A percentile compares a stretch with the other conserved stretches of the same genome.
These are phyloP conservation scores for Hyphodiscus hymeniophilus DNA, from an alignment of 495 filamentous ascomycete species.

Conservation along the genomic window DNA sequence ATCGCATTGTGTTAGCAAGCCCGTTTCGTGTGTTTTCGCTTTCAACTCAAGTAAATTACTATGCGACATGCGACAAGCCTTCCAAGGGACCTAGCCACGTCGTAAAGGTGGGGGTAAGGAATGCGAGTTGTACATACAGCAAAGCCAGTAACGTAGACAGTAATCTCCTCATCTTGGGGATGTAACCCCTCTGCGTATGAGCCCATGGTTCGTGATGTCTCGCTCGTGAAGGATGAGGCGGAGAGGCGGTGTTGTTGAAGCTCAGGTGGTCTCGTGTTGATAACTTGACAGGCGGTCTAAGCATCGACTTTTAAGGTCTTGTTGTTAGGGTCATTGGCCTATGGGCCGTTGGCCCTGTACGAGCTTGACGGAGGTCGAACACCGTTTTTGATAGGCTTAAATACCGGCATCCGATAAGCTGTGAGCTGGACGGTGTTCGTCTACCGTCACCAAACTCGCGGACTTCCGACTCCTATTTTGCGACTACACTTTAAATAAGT, in stretches of 20 bases:
- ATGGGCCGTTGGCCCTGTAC: too few species aligned
- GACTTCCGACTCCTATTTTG: too few species aligned
- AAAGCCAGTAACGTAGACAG: constrained; percentile 66
- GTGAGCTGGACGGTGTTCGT: too few species aligned
- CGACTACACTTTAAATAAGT: too few species aligned
- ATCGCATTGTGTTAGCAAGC: constrained; percentile 3
- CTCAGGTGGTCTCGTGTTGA: too few species aligned
- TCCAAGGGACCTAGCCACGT: neutral
- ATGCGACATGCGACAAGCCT: neutral
- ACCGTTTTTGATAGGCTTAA: too few species aligned
- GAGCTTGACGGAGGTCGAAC: too few species aligned
- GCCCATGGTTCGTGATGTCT: constrained; percentile 5
- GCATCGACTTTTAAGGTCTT: too few species aligned
- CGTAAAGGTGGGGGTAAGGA: constrained; percentile 7
- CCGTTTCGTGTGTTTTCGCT: neutral
- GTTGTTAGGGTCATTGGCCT: too few species aligned
- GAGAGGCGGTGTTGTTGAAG: neutral
- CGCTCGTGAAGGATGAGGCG: neutral
- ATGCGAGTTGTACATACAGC: constrained; percentile 41
- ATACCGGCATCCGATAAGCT: too few species aligned
- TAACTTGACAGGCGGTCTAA: too few species aligned
- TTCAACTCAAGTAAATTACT: neutral
- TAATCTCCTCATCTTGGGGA: constrained; percentile 43
- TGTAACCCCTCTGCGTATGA: neutral
- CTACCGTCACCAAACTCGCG: too few species aligned